Percentiles rank a stretch among this genome's conserved stretches.
These are phyloP conservation scores for Colletotrichum navitas DNA, from an alignment of 2,329 filamentous ascomycete genomes.

Conservation along the genomic window DNA sequence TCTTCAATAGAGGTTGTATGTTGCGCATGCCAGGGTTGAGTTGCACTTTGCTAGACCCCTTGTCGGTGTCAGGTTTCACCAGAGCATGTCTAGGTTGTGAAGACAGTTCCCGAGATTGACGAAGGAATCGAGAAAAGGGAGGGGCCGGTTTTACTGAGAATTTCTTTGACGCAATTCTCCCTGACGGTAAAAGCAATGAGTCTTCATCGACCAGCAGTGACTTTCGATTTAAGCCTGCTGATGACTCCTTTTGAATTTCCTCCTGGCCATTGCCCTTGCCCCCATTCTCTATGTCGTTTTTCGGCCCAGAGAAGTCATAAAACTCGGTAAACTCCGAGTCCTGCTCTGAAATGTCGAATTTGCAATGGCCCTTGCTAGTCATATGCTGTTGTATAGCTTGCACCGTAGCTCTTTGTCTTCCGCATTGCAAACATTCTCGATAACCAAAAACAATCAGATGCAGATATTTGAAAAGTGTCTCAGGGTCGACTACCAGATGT, in stretches of 20 bases:
- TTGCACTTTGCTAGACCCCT: neutral
- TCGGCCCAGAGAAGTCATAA: slow-evolving; percentile 46
- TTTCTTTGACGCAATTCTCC: slow-evolving; percentile 51
- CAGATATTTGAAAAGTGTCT: slow-evolving; percentile 61
- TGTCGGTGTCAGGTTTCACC: neutral
- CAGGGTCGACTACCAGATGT: slow-evolving; percentile 58
- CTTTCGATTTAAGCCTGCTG: neutral
- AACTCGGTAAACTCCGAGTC: slow-evolving; percentile 57
- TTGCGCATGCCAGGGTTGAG: neutral
- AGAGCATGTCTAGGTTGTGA: neutral
- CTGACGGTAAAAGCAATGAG: slow-evolving; percentile 52
- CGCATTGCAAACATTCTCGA: slow-evolving; percentile 64
- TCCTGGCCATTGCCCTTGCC: slow-evolving; percentile 23
- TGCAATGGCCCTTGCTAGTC: slow-evolving; percentile 62
- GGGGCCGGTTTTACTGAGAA: slow-evolving; percentile 17
- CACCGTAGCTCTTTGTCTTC: slow-evolving; percentile 55
- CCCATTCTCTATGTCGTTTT: slow-evolving; percentile 38
- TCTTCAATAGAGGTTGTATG: slow-evolving; percentile 19
- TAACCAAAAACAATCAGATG: slow-evolving; percentile 62
- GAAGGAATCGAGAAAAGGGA: neutral
- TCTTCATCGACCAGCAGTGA: slow-evolving; percentile 44
- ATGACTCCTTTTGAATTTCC: neutral
- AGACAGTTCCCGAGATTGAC: neutral
- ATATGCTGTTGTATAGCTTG: slow-evolving; percentile 65
- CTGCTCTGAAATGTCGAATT: slow-evolving; percentile 52